phyloP scores from a whole-genome alignment of 2,329 filamentous ascomycete species.

The Neofusicoccum parvum region DNA sequence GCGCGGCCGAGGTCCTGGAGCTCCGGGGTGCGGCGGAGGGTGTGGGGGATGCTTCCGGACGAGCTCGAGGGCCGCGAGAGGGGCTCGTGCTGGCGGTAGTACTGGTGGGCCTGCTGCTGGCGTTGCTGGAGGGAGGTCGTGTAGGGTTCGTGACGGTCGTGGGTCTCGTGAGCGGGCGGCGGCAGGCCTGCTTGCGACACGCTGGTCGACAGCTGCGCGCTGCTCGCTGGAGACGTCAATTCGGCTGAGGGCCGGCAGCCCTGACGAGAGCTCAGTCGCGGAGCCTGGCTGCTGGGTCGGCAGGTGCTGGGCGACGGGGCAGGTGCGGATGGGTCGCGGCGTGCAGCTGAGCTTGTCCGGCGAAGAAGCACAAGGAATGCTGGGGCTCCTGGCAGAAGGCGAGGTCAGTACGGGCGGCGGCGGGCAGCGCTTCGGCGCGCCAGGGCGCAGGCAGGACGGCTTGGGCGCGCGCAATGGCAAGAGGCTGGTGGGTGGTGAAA shows the following conservation, averaged over 20 bases:
- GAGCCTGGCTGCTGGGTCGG: slow-evolving; percentile 4
- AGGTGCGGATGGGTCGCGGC: not conserved
- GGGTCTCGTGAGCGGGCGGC: slow-evolving; percentile 40
- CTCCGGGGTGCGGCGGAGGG: slow-evolving; percentile 57
- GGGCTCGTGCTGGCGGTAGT: slow-evolving; percentile 37
- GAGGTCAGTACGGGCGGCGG: slow-evolving; percentile 5
- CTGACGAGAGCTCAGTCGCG: not conserved
- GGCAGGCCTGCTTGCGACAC: slow-evolving; percentile 30
- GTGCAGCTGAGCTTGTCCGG: slow-evolving; percentile 15
- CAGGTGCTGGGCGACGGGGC: not conserved
- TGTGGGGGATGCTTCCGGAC: slow-evolving; percentile 52
- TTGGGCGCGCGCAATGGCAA: slow-evolving; percentile 17
- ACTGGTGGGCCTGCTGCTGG: slow-evolving; percentile 43
- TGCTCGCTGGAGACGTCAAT: slow-evolving; percentile 19
- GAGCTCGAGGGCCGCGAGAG: slow-evolving; percentile 55
- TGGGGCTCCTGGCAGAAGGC: slow-evolving; percentile 8
- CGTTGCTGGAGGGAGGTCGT: slow-evolving; percentile 45
- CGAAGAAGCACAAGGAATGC: slow-evolving; percentile 15
- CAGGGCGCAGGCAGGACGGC: slow-evolving; percentile 13
- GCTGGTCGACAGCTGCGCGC: slow-evolving; percentile 26
- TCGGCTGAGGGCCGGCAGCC: slow-evolving; percentile 9
- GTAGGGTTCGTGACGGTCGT: slow-evolving; percentile 39
- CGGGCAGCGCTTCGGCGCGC: not conserved
- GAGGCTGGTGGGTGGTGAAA: slow-evolving; percentile 21
- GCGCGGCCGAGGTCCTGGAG: slow-evolving; percentile 47